Conservation (phyloP, 2,329 filamentous ascomycete species). For the Diaporthe eres region DNA sequence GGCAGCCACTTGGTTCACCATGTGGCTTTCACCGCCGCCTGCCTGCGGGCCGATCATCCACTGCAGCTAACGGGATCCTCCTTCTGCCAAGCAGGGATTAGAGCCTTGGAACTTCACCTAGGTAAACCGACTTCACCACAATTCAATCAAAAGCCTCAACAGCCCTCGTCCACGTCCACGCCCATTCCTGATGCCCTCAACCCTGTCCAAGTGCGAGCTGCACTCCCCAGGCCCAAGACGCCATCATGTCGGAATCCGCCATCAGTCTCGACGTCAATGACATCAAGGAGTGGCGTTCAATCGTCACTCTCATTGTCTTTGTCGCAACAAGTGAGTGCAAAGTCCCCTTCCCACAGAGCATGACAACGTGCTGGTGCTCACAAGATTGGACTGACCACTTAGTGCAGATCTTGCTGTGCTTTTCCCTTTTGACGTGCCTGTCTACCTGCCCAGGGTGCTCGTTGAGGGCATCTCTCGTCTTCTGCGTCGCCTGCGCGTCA, state of each 20-base stretch:
- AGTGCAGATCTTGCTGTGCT: conserved; percentile 75
- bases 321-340: conserved; percentile 75
- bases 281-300: conserved; percentile 77
- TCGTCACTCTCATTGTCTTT: conserved; percentile 78
- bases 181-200: conserved; percentile 4
- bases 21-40: conserved; percentile 27
- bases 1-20: neutral
- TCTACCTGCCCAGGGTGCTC: conserved; percentile 69
- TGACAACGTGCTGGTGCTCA: neutral
- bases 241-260: conserved; percentile 33
- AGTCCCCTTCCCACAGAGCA: neutral
- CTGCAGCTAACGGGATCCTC: conserved; percentile 15
- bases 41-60: conserved; percentile 16
- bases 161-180: conserved; percentile 10
- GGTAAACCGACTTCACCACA: neutral
- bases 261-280: conserved; percentile 62
- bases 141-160: conserved; percentile 16
- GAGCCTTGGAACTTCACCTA: neutral
- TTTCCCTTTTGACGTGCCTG: conserved; percentile 76
- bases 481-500: conserved; percentile 64
- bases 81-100: conserved; percentile 13
- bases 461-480: conserved; percentile 59
- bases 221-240: conserved; percentile 16
- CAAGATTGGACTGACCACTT: neutral
- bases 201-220: neutral